Percentiles rank a stretch among this genome's conserved stretches.
Conservation (phyloP, 139 green algal species). For the Chlorella sp. region DNA sequence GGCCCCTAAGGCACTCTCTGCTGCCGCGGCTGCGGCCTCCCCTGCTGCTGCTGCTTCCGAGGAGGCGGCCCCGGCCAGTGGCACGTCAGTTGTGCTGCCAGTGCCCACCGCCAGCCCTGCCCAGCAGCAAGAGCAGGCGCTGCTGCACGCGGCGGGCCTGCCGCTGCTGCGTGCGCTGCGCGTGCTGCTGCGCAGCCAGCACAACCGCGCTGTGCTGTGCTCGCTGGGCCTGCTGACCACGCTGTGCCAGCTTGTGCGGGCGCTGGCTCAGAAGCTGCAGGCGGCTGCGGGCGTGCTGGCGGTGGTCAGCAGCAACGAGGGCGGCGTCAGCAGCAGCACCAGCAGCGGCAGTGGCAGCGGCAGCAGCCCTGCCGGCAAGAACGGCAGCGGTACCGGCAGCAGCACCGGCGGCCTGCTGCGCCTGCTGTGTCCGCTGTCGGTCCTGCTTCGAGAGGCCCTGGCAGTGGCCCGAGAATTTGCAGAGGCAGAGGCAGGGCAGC, state of each 20-base stretch:
- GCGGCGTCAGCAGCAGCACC: background rate
- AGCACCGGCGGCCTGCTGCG: background rate
- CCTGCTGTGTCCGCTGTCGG: background rate
- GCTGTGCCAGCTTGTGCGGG: conserved; percentile 32
- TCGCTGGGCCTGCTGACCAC: conserved; percentile 33
- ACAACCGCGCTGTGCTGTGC: conserved; percentile 45
- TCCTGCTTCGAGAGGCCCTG: background rate
- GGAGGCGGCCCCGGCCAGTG: background rate
- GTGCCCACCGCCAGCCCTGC: background rate
- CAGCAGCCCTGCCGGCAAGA: background rate
- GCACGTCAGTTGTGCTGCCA: background rate
- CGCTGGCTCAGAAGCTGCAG: conserved; percentile 25
- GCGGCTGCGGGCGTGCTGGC: conserved; percentile 20
- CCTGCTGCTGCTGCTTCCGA: background rate
- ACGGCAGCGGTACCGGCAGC: too few relatives aligned
- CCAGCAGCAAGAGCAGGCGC: background rate
- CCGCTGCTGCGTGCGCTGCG: conserved; percentile 40
- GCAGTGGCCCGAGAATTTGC: background rate
- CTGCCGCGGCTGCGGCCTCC: background rate
- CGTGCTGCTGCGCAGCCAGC: conserved; percentile 34
- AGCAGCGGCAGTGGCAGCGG: too few relatives aligned
- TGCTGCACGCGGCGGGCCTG: conserved; percentile 28
- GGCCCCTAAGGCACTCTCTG: background rate
- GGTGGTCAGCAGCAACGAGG: background rate
- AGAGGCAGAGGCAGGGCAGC: background rate